Evolutionary conservation across 2,329 filamentous ascomycete species (phyloP).

Genomic region (Ascochyta koolunga): DNA sequence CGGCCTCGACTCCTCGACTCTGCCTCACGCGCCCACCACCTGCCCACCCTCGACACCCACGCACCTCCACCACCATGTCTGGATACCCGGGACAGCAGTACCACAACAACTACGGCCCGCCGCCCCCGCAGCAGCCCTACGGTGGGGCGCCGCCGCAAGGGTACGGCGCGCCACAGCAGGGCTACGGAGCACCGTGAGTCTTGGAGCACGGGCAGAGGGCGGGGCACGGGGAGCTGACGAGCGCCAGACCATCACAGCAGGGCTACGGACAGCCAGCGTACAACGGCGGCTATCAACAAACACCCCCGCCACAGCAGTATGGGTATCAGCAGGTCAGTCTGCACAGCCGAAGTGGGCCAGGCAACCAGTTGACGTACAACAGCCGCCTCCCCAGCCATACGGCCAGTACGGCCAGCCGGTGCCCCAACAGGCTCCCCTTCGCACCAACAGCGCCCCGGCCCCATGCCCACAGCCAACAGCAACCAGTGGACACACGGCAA

Average conservation of each 20-base stretch:
- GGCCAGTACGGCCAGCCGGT: slow-evolving; percentile 34
- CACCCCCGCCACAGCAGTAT: slow-evolving; percentile 52
- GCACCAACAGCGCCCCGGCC: slow-evolving; percentile 48
- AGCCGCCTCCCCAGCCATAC: slow-evolving; percentile 43
- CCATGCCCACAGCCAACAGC: slow-evolving; percentile 56
- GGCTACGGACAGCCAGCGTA: slow-evolving; percentile 51
- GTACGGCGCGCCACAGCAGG: slow-evolving; percentile 25
- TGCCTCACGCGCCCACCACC: slow-evolving; percentile 1
- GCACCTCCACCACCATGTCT: slow-evolving; percentile 42
- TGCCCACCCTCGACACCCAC: slow-evolving; percentile 2
- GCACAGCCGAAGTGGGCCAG: neutral
- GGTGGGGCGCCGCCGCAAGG: slow-evolving; percentile 31
- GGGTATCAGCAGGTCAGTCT: slow-evolving; percentile 50
- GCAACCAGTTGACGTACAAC: slow-evolving; percentile 31
- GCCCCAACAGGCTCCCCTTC: slow-evolving; percentile 29
- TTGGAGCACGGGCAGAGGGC: neutral
- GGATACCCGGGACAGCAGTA: slow-evolving; percentile 50
- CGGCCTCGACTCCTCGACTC: neutral
- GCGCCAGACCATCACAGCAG: slow-evolving; percentile 38
- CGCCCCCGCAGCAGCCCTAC: slow-evolving; percentile 38
- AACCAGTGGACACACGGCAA: slow-evolving; percentile 58
- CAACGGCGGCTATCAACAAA: slow-evolving; percentile 44
- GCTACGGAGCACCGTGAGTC: slow-evolving; percentile 38
- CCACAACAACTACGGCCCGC: slow-evolving; percentile 47
- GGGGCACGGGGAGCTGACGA: slow-evolving; percentile 20